Conservation (phyloP, 1,284 basidiomycete species). For the Tilletia walkeri region DNA sequence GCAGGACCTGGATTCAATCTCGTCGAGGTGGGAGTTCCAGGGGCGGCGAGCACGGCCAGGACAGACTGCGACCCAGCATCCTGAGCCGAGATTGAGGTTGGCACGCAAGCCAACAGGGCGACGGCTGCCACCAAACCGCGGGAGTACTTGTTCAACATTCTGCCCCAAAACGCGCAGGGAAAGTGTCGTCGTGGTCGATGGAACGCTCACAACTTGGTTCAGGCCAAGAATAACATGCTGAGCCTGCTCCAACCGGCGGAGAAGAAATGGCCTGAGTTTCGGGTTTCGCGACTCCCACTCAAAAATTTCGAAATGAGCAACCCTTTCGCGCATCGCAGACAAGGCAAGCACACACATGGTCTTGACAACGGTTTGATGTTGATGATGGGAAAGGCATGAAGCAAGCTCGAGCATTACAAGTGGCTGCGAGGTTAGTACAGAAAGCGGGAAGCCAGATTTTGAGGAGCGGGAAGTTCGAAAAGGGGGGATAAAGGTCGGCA, state of each 20-base stretch:
- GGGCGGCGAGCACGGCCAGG: slow-evolving; percentile 18
- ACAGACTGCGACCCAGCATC: not conserved
- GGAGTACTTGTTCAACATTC: not conserved
- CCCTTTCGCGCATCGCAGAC: too few species aligned
- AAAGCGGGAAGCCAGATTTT: not conserved
- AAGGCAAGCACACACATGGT: too few species aligned
- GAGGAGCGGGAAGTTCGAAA: not conserved
- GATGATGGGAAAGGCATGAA: not conserved
- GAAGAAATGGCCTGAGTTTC: too few species aligned
- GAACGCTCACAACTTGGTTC: too few species aligned
- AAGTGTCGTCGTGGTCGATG: too few species aligned
- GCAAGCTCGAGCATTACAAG: slow-evolving; percentile 19
- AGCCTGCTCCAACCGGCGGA: too few species aligned
- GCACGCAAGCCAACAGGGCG: not conserved
- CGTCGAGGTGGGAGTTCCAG: slow-evolving; percentile 21
- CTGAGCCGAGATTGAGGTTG: not conserved
- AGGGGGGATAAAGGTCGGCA: not conserved
- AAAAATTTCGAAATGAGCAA: too few species aligned
- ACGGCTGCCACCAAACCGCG: not conserved
- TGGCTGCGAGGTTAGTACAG: slow-evolving; percentile 17
- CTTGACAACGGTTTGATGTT: too few species aligned
- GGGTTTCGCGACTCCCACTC: too few species aligned
- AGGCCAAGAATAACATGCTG: too few species aligned
- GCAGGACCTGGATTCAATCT: slow-evolving; percentile 19
- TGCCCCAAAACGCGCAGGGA: too few species aligned